A percentile compares a stretch with the other conserved stretches of the same genome.
Evolutionary conservation across 2,329 filamentous ascomycete genomes (phyloP).

Genomic region (Monosporascus sp.): DNA sequence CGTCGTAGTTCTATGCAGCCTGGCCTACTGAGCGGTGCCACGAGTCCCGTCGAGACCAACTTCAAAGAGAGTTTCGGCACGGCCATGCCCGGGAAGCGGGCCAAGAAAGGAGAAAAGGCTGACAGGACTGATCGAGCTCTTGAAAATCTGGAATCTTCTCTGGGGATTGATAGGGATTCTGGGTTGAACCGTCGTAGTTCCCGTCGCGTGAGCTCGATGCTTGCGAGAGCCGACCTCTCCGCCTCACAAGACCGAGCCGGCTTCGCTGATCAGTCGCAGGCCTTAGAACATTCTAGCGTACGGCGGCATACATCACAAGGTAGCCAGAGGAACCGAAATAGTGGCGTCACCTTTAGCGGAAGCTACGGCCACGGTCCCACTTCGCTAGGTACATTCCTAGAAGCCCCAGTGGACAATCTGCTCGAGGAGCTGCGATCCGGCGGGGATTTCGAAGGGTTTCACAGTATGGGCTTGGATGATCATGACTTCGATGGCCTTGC

Average conservation of each 20-base stretch:
- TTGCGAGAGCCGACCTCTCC: constrained; percentile 81
- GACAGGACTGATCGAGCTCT: constrained; percentile 42
- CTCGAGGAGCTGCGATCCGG: constrained; percentile 62
- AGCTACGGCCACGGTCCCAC: constrained; percentile 33
- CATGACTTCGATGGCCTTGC: constrained; percentile 66
- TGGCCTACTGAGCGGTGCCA: constrained; percentile 65
- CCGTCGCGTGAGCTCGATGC: constrained; percentile 82
- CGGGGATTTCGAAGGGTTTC: constrained; percentile 61
- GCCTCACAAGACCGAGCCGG: constrained; percentile 74
- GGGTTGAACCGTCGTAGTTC: constrained; percentile 54
- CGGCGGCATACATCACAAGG: constrained; percentile 73
- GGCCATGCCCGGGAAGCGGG: constrained; percentile 47
- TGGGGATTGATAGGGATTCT: constrained; percentile 63
- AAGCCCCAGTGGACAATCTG: constrained; percentile 63
- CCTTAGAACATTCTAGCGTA: constrained; percentile 36
- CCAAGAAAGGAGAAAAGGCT: constrained; percentile 45
- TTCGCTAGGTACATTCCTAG: constrained; percentile 57
- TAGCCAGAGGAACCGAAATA: constrained; percentile 58
- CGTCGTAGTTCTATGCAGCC: constrained; percentile 62
- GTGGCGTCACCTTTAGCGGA: constrained; percentile 37
- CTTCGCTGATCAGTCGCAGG: constrained; percentile 63
- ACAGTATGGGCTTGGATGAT: constrained; percentile 68
- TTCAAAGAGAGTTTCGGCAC: constrained; percentile 74
- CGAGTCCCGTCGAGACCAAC: constrained; percentile 68
- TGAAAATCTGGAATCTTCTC: constrained; percentile 60